phyloP scores from a whole-genome alignment of 352 stramenopile species.

The Globisporangium okanoganense region DNA sequence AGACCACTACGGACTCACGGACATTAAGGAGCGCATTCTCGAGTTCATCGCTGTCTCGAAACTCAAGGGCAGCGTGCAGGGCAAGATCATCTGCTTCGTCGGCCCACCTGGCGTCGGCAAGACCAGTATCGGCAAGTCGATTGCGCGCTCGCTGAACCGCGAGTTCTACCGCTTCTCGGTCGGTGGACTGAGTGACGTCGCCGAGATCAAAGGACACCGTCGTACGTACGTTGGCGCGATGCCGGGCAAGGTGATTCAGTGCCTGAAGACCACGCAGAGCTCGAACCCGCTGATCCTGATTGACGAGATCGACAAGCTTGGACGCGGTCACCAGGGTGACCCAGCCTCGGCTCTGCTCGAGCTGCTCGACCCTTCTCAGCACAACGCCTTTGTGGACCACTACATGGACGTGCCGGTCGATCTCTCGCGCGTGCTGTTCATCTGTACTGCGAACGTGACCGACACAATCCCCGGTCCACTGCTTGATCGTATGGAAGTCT shows the following conservation, averaged over 20 bases:
- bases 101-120: constrained; percentile 94
- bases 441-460: constrained; percentile 96
- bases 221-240: constrained; percentile 99
- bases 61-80: constrained; percentile 93
- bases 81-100: constrained; percentile 97
- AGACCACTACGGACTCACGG: constrained; percentile 97
- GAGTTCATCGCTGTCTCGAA: constrained; percentile 99
- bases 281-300: constrained; percentile 99
- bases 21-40: constrained; percentile 99
- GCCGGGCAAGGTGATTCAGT: constrained; percentile 99
- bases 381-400: constrained; percentile 96
- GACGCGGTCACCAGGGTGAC: constrained; percentile 89
- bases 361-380: constrained; percentile 96
- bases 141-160: constrained; percentile 94
- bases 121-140: constrained; percentile 95
- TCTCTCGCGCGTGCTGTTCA: constrained; percentile 96
- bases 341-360: constrained; percentile 96
- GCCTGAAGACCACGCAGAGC: constrained; percentile 95
- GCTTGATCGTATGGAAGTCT: constrained; percentile 99
- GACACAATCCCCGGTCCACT: constrained; percentile 96
- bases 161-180: constrained; percentile 99
- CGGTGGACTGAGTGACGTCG: constrained; percentile 95
- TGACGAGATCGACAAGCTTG: constrained; percentile 94
- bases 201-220: constrained; percentile 98
- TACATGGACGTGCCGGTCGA: constrained; percentile 99